Evolutionary conservation across 1,284 basidiomycete genomes (phyloP), one percentile per base, ranked within the genome.

Genomic region (Puccinia coronata): DNA sequence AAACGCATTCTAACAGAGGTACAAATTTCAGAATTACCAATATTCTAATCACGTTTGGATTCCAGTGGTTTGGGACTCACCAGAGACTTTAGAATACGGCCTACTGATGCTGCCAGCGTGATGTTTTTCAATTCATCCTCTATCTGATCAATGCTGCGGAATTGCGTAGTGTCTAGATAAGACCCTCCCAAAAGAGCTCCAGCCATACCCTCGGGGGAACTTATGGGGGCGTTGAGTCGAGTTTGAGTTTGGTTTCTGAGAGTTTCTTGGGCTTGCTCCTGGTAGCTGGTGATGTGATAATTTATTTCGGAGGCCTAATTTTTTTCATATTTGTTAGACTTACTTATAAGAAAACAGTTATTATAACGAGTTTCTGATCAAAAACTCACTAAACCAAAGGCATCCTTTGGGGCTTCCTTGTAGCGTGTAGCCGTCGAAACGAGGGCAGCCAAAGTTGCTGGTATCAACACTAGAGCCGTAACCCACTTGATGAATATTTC

Each of bases 1-100:
- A 63, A 80, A 72, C 4, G 77, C 77, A 57, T 80, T 63, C 77
- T 80, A 65, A 43, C 18, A 4, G n/a, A 31, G n/a, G n/a, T n/a
- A n/a, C n/a, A 16, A 59, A 31, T 11, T 1, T 57, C 25, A 57
- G 8, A 41, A 25, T 69, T n/a, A 25, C n/a, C n/a, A n/a, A n/a
- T n/a, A n/a, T n/a, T n/a, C n/a, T n/a, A n/a, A n/a, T n/a, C n/a
- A n/a, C n/a, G n/a, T n/a, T n/a, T n/a, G n/a, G 11, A 65, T 39
- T 65, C 18, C 11, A 39, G 34, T 39, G 61, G 31, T 14, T 36
- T 43, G 8, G 16, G 12, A 71, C 77, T 69, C 53, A 79, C 77
- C 51, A 80, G 47, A 18, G 77, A 80, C 61, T 63, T 80, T 1
- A 80, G 49, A 12, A 80, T 57, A 18, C 59, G 67, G 36, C 53